These are phyloP conservation scores for Stylosanthes scabra DNA, from an alignment of 331 rosid genomes.

Conservation along the genomic window DNA sequence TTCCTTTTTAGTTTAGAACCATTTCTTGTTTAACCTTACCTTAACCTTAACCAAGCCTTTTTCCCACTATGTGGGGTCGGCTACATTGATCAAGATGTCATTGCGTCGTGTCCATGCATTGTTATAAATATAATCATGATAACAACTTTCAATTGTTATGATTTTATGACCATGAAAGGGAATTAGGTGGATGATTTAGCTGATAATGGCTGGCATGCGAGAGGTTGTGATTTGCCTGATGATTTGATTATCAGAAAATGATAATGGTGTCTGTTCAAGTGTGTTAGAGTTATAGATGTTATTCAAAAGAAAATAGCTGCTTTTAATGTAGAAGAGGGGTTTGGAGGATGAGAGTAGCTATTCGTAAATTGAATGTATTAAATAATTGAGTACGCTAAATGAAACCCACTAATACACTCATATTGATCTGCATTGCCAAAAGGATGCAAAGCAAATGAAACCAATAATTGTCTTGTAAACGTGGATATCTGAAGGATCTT, in stretches of 20 bases:
- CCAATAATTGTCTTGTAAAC: no score
- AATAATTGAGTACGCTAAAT: neutral
- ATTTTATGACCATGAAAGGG: neutral
- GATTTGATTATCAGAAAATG: neutral
- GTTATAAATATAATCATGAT: neutral
- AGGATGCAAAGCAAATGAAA: no score
- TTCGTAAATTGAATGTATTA: neutral
- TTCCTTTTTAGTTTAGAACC: neutral
- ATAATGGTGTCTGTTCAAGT: neutral
- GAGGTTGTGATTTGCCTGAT: constrained; percentile 29
- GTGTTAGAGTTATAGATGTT: neutral
- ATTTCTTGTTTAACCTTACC: neutral
- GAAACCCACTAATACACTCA: neutral
- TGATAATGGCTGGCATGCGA: neutral
- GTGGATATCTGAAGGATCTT: no score
- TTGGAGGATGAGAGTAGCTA: constrained; percentile 20
- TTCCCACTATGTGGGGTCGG: no score
- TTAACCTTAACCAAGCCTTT: no score
- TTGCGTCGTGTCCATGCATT: no score
- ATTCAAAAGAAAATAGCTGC: neutral
- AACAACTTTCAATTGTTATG: neutral
- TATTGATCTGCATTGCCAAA: neutral
- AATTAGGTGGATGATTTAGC: neutral
- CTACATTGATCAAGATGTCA: no score
- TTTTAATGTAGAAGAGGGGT: neutral